Evolutionary conservation across 2,329 filamentous ascomycete species (phyloP).

Genomic region (Rachicladosporium sp.): DNA sequence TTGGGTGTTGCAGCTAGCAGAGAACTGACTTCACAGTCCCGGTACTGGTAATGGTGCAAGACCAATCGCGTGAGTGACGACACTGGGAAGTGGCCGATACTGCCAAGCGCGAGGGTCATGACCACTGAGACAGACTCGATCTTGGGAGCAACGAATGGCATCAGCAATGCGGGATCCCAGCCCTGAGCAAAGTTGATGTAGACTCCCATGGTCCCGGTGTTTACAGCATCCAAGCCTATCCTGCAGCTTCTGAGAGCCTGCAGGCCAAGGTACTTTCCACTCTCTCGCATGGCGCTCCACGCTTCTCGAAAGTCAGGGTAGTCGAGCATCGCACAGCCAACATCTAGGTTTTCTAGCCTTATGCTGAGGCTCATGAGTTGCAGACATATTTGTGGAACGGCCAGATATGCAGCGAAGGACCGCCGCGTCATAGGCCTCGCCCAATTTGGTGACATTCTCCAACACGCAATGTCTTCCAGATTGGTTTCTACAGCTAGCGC

Average conservation of each 20-base stretch:
- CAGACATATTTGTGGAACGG: background rate
- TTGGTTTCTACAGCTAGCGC: too few relatives aligned
- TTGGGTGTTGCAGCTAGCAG: conserved; percentile 2
- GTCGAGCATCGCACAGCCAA: conserved; percentile 3
- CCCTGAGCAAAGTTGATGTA: too few relatives aligned
- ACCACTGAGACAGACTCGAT: conserved; percentile 2
- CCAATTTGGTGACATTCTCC: too few relatives aligned
- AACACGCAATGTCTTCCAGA: too few relatives aligned
- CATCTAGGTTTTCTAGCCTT: background rate
- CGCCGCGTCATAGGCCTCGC: background rate
- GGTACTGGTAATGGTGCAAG: conserved; percentile 1
- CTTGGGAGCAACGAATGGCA: background rate
- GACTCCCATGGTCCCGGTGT: too few relatives aligned
- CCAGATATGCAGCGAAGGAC: background rate
- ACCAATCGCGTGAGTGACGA: conserved; percentile 3
- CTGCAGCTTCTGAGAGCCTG: conserved; percentile 3
- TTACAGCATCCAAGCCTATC: conserved; percentile 1
- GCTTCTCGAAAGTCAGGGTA: conserved; percentile 1
- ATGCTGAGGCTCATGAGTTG: background rate
- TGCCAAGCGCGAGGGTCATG: background rate
- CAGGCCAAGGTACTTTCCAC: background rate
- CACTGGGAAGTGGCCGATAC: conserved; percentile 1
- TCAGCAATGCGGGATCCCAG: conserved; percentile 3
- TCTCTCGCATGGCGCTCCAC: too few relatives aligned
- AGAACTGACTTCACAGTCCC: background rate